phyloP scores from a whole-genome alignment of 2,329 filamentous ascomycete genomes.

The Apiospora hydei region DNA sequence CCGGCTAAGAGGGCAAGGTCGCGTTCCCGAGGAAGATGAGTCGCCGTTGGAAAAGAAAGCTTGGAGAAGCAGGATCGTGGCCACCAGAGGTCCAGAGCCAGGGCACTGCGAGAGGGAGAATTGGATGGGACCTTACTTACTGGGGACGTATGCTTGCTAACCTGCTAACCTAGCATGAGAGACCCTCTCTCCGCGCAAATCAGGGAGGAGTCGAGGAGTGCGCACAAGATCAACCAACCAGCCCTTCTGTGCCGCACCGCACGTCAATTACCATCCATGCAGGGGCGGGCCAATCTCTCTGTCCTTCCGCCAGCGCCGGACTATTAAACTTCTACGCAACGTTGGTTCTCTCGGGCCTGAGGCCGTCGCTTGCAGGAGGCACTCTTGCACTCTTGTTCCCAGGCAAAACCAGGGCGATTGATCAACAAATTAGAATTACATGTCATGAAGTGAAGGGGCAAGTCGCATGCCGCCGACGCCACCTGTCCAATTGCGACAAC shows the following conservation, averaged over 20 bases:
- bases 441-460: not conserved
- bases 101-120: constrained; percentile 3
- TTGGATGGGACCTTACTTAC: constrained; percentile 17
- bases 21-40: not conserved
- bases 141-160: not conserved
- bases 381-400: not conserved
- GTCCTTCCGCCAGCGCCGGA: not conserved
- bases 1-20: not conserved
- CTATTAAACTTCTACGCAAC: not conserved
- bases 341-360: not conserved
- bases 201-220: not conserved
- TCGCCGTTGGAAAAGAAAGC: constrained; percentile 4
- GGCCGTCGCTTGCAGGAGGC: not conserved
- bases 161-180: not conserved
- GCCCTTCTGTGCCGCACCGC: not conserved
- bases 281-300: not conserved
- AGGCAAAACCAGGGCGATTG: not conserved
- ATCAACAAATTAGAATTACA: not conserved
- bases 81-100: not conserved
- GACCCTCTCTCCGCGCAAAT: constrained; percentile 18
- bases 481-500: not conserved
- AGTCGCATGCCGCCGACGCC: constrained; percentile 1
- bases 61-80: constrained; percentile 18
- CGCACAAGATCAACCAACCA: constrained; percentile 7
- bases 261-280: not conserved